Percentiles rank a stretch among this genome's conserved stretches.
Evolutionary conservation across 23 red algal species (phyloP).

Genomic region (Gracilaria gracilis): DNA sequence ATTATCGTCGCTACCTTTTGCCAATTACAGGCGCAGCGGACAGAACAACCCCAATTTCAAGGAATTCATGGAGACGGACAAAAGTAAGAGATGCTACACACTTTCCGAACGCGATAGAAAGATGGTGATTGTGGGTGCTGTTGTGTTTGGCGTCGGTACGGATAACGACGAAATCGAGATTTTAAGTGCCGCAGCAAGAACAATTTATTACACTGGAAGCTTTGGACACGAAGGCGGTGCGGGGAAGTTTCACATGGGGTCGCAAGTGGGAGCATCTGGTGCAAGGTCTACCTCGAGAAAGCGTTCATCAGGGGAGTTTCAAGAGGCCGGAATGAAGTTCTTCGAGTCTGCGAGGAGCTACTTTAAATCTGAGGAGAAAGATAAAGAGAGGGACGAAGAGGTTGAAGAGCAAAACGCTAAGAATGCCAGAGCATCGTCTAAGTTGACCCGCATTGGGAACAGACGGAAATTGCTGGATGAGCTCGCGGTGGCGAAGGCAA

Average conservation of each 20-base stretch:
- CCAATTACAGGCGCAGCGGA: background rate
- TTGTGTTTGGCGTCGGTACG: background rate
- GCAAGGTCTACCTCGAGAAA: background rate
- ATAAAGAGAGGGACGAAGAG: too few relatives aligned
- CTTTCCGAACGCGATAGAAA: background rate
- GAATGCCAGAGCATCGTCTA: too few relatives aligned
- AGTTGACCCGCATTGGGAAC: too few relatives aligned
- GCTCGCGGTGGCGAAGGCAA: too few relatives aligned
- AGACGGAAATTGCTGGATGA: too few relatives aligned
- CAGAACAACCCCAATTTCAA: slow-evolving; percentile 15
- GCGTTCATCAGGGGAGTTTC: slow-evolving; percentile 1
- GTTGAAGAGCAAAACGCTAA: too few relatives aligned
- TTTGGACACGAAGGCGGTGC: background rate
- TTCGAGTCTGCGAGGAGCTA: background rate
- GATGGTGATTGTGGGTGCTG: background rate
- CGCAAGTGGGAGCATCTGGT: background rate
- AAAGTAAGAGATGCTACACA: background rate
- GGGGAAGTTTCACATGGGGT: background rate
- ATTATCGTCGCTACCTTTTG: background rate
- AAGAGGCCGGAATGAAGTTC: background rate
- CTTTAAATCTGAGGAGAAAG: background rate
- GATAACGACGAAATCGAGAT: background rate
- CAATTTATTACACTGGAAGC: background rate
- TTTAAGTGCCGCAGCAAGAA: background rate
- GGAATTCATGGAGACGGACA: background rate